Base-by-base conservation (phyloP, 768 basidiomycete species). In the Tricholoma matsutake region DNA sequence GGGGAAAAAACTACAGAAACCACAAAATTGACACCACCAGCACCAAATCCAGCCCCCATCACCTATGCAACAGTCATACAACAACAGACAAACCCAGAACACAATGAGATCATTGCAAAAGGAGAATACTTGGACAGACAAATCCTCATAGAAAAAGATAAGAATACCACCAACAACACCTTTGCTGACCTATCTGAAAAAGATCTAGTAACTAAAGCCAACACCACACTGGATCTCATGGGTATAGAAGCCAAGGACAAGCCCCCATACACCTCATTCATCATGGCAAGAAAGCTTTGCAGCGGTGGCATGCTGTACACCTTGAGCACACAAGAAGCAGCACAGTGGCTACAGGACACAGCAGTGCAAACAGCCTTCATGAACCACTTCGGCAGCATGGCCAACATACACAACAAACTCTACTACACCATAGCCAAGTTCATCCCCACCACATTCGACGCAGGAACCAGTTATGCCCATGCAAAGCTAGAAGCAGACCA, bases 371-470 rank as follows among this genome's bases (percentile, higher is more conserved):
- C 29, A 13, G 37, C 11, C 16, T 55, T 55, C 34, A 32, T 55
- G 37, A 14, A 34, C 10, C 6, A 34, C 6, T 55, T 32, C n/a
- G 34, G 54, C 9, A 34, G 54, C 22, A 55, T 20, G 6, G 22
- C 29, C 57, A n/a, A 59, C 37, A 43, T 63, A 60, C 1, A 39
- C 32, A 18, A 55, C 58, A 25, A 59, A 56, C 56, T 52, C 14
- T 32, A 35, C 5, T 37, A 61, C 14, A 14, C 63, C 1, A 53
- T 73, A 0, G 68, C 65, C 6, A 63, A 69, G 28, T 69, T 60
- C 22, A 67, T 75, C 1, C 70, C 72, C 0, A 57, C 64, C 0
- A 18, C 57, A 0, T 67, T 69, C 53, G 54, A 64, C 47, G 63
- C 65, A 0, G 41, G 20, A 22, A 6, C 45, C 3, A 32, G 56